Evolutionary conservation across 2,329 filamentous ascomycete genomes (phyloP), one percentile per base, ranked within the genome.

Genomic region (Trichophyton schoenleinii): DNA sequence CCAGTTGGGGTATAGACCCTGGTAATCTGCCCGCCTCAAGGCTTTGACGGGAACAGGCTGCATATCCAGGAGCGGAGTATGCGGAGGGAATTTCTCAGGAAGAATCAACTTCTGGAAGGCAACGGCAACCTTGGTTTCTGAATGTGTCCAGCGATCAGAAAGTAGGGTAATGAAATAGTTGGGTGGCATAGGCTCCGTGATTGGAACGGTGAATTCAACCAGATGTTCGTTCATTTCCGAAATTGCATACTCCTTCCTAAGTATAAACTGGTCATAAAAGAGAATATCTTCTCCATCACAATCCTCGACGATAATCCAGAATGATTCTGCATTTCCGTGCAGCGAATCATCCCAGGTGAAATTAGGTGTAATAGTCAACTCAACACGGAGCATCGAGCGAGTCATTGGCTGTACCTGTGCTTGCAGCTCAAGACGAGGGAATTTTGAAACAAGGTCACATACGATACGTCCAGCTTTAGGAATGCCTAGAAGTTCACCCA

Each of bases 91-190:
- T 70, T 94, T 94, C 73, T 96, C 92, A 0, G 94, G 94, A 3
- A 99, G 81, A 49, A 96, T 88, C 31, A 99, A 80, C 72, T 96
- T 96, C 72, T 95, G 88, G 78, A 99, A 97, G 0, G 91, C 92
- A 1, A 99, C 87, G 0, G 92, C 87, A 60, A 99, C 79, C 71
- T 91, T 91, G 0, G 91, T 96, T 76, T 99, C 91, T 0, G 92
- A 90, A 71, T 96, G 90, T 90, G 99, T 96, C 94, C 94, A 99
- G 67, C 94, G 83, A 73, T 99, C 94, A 2, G 92, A 97, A 20
- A 96, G 78, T 44, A 99, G 83, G 0, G 91, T 94, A 68, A 99
- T 90, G 76, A 99, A 99, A 77, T 99, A 99, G 73, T 99, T 95
- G 0, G 95, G 94, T 13, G 94, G 94, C 88, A 97, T 95, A 0